Conservation (phyloP, 306 rosid genomes). For the Cercis canadensis region DNA sequence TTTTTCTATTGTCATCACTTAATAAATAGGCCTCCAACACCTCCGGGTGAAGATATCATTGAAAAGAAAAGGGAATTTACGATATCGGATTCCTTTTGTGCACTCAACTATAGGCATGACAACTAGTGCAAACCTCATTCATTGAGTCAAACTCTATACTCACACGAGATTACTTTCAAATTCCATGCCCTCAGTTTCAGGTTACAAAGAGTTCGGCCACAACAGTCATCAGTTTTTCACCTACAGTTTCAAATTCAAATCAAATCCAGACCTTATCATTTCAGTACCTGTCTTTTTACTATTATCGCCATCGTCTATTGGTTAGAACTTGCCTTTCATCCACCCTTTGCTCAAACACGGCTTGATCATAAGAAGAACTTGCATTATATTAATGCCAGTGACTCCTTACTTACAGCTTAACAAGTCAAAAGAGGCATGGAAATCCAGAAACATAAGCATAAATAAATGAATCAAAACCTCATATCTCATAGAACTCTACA, state of each 20-base stretch:
- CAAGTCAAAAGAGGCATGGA: neutral
- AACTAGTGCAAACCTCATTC: neutral
- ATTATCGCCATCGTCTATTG: neutral
- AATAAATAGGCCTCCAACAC: neutral
- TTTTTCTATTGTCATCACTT: neutral
- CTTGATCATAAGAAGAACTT: neutral
- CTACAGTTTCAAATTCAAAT: too few relatives aligned
- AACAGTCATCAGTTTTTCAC: too few relatives aligned
- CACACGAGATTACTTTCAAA: neutral
- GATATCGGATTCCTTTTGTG: neutral
- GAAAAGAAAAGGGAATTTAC: neutral
- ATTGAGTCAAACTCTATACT: constrained; percentile 1
- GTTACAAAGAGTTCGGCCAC: too few relatives aligned
- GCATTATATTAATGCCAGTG: neutral
- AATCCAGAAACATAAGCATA: neutral
- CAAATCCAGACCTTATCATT: too few relatives aligned
- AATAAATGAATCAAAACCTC: constrained; percentile 10
- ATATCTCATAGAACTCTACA: constrained; percentile 1
- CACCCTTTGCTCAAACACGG: too few relatives aligned
- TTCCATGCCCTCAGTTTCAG: neutral
- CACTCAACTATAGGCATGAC: neutral
- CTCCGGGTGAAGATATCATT: too few relatives aligned
- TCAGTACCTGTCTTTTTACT: too few relatives aligned
- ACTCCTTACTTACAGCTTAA: neutral
- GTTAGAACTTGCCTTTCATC: too few relatives aligned